These are phyloP conservation scores for Tulasnella sp. DNA, from an alignment of 768 basidiomycete species.

Conservation along the genomic window DNA sequence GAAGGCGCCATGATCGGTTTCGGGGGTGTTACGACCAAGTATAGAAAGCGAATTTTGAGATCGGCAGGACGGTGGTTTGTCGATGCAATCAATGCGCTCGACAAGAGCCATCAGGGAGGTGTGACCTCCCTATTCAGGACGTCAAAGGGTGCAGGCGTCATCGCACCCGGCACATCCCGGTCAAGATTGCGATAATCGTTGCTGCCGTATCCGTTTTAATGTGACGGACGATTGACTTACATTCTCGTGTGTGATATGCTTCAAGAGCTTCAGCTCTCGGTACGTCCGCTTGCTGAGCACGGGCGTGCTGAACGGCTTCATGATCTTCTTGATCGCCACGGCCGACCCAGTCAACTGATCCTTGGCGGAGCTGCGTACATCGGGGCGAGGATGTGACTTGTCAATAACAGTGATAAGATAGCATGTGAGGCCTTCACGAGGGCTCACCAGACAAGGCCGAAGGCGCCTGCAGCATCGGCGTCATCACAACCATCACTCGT, in stretches of 20 bases:
- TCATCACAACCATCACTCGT: neutral
- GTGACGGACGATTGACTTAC: neutral
- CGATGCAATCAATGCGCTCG: too few species aligned
- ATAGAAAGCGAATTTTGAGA: too few species aligned
- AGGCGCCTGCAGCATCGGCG: constrained; percentile 56
- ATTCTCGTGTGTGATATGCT: constrained; percentile 65
- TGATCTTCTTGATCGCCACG: constrained; percentile 99
- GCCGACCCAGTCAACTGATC: constrained; percentile 89
- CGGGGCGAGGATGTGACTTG: constrained; percentile 6
- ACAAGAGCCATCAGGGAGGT: too few species aligned
- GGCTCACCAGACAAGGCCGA: constrained; percentile 91
- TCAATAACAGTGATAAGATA: constrained; percentile 7
- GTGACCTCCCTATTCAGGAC: too few species aligned
- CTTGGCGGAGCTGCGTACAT: constrained; percentile 63
- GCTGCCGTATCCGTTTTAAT: neutral
- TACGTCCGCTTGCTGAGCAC: constrained; percentile 98
- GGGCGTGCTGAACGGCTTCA: constrained; percentile 99
- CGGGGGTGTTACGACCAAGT: too few species aligned
- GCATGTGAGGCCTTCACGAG: neutral
- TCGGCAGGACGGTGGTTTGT: too few species aligned
- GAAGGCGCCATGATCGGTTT: too few species aligned
- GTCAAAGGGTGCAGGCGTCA: neutral
- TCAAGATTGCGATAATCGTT: too few species aligned
- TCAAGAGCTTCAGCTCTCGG: constrained; percentile 93
- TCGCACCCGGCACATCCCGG: neutral